phyloP scores from a whole-genome alignment of 2,329 filamentous ascomycete genomes.

The Tolypocladium guangdongense region DNA sequence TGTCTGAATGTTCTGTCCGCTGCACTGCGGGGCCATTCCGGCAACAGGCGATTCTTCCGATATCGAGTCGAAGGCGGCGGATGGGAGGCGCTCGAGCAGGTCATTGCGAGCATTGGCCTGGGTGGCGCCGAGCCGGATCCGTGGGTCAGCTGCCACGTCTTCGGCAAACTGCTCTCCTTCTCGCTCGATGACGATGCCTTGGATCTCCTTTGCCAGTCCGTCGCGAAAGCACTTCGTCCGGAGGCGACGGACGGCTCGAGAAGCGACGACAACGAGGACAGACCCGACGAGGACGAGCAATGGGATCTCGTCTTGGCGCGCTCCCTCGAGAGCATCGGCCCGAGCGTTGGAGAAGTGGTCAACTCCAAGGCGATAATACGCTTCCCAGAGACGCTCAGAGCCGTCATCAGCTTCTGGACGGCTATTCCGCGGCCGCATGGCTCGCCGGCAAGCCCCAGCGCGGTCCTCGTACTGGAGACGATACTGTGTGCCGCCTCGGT shows the following conservation, averaged over 20 bases:
- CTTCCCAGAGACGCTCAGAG: conserved; percentile 52
- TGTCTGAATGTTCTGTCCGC: conserved; percentile 66
- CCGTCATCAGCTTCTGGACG: conserved; percentile 53
- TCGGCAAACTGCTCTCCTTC: conserved; percentile 73
- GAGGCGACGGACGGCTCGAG: conserved; percentile 14
- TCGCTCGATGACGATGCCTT: conserved; percentile 68
- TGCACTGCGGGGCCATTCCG: conserved; percentile 65
- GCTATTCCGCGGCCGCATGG: conserved; percentile 41
- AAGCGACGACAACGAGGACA: conserved; percentile 5
- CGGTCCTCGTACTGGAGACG: conserved; percentile 55
- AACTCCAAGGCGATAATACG: conserved; percentile 39
- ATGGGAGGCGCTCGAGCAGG: conserved; percentile 66
- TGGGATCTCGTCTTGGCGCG: conserved; percentile 26
- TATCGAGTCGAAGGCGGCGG: conserved; percentile 65
- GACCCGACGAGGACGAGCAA: conserved; percentile 21
- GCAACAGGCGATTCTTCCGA: conserved; percentile 81
- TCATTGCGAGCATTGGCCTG: conserved; percentile 56
- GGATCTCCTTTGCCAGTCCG: conserved; percentile 53
- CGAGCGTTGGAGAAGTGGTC: conserved; percentile 36
- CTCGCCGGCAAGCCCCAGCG: conserved; percentile 37
- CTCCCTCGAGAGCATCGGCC: conserved; percentile 25
- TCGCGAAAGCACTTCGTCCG: conserved; percentile 25
- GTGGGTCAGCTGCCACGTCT: conserved; percentile 61
- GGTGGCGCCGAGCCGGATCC: conserved; percentile 56
- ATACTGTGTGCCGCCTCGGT: conserved; percentile 45